phyloP scores from a whole-genome alignment of 805 yeast species.

The Kazachstania martiniae region DNA sequence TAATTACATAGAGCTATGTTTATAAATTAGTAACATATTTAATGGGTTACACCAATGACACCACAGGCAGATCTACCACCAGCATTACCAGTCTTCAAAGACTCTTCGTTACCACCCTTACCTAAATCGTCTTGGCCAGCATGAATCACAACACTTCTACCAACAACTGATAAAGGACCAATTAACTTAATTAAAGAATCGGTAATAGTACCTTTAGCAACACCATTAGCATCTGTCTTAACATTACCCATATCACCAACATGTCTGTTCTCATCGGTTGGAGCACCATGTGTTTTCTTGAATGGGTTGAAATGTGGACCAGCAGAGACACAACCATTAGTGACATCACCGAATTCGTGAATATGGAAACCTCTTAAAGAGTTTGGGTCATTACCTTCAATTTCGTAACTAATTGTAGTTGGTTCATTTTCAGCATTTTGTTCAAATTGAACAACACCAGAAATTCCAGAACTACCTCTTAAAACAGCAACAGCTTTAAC shows the following conservation, averaged over 20 bases:
- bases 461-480: conserved; percentile 87
- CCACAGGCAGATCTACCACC: conserved; percentile 99
- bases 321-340: conserved; percentile 98
- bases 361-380: conserved; percentile 95
- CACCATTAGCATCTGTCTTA: conserved; percentile 75
- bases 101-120: conserved; percentile 85
- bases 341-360: conserved; percentile 90
- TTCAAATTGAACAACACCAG: conserved; percentile 81
- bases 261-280: conserved; percentile 41
- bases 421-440: conserved; percentile 72
- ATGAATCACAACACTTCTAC: conserved; percentile 93
- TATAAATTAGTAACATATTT: conserved; percentile 3
- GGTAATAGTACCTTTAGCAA: conserved; percentile 80
- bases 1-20: background rate
- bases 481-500: conserved; percentile 74
- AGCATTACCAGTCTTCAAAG: conserved; percentile 93
- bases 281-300: conserved; percentile 83
- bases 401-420: conserved; percentile 80
- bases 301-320: conserved; percentile 97
- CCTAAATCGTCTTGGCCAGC: conserved; percentile 91
- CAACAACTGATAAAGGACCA: conserved; percentile 81
- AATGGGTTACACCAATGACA: conserved; percentile 59
- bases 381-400: conserved; percentile 78
- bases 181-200: conserved; percentile 70
- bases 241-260: conserved; percentile 93